phyloP scores from a whole-genome alignment of 2,329 filamentous ascomycete species.

The Arthrobotrys iridis region DNA sequence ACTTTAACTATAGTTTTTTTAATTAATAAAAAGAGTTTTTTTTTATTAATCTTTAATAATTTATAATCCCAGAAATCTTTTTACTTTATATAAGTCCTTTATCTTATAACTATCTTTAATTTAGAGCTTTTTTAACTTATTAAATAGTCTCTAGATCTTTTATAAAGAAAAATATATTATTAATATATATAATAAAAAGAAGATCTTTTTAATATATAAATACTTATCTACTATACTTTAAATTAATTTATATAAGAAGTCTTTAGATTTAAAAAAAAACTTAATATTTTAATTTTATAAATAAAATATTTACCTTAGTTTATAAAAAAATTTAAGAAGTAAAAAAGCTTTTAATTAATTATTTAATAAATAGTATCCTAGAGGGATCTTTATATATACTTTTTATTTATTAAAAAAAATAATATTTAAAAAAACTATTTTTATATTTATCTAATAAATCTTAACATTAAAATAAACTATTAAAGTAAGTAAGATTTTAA shows the following conservation, averaged over 20 bases:
- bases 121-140: neutral
- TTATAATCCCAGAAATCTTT: slow-evolving; percentile 10
- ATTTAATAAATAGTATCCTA: neutral
- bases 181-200: slow-evolving; percentile 19
- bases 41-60: slow-evolving; percentile 50
- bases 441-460: slow-evolving; percentile 20
- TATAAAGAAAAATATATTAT: slow-evolving; percentile 16
- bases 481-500: neutral
- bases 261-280: neutral
- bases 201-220: slow-evolving; percentile 22
- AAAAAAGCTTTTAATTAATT: neutral
- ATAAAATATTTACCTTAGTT: neutral
- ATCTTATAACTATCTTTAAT: slow-evolving; percentile 38
- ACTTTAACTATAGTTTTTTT: slow-evolving; percentile 26
- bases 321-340: slow-evolving; percentile 1
- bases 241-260: neutral
- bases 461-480: neutral
- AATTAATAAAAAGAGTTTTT: slow-evolving; percentile 52
- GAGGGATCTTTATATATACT: slow-evolving; percentile 1
- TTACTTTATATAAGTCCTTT: neutral
- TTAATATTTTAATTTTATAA: neutral
- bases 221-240: slow-evolving; percentile 22
- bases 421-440: slow-evolving; percentile 7
- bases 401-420: neutral
- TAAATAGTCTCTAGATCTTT: slow-evolving; percentile 3